Evolutionary conservation across 1,284 basidiomycete genomes (phyloP), one percentile per base, ranked within the genome.

Genomic region (Tilletia setariae): DNA sequence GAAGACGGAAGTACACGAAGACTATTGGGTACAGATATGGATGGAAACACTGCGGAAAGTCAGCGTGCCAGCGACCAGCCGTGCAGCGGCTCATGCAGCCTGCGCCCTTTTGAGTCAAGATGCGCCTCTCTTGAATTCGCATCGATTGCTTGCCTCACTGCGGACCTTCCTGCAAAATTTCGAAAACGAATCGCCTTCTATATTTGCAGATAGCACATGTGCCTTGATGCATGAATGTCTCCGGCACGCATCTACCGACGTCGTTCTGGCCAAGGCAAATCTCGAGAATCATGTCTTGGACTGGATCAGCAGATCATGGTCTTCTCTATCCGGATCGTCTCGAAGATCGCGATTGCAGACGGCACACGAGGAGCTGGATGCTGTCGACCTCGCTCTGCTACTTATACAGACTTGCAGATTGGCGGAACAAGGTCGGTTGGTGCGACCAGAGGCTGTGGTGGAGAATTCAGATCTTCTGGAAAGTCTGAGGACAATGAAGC

Each of bases 161-260:
- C 90, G 93, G 78, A 84, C 85, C 0, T 84, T 96, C 62, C 86
- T 89, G 1, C 89, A 89, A 72, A 90, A 93, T 73, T 84, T 97
- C 67, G 90, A 92, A 74, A 86, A 94, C 16, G 93, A 95, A 82
- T 93, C 93, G 0, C 93, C 94, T 1, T 84, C 88, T 1, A 89
- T 87, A 73, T 91, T 92, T 0, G 90, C 87, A 75, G 94, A 98
- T 76, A 88, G 93, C 0, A 90, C 94, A 28, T 94, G 93, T 84
- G 84, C 86, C 63, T 91, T 97, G 79, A 85, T 97, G 56, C 84
- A 87, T 16, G 84, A 87, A 25, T 89, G 88, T 68, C 84, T 95
- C 40, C 85, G 84, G 25, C 83, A 90, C 19, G 88, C 91, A 0
- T 88, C 87, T 67, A 88, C 90, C 74, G 92, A 96, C 76, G 89